Evolutionary conservation across 768 basidiomycete species (phyloP), one percentile per base, ranked within the genome.

Genomic region (Ramaria sp.): DNA sequence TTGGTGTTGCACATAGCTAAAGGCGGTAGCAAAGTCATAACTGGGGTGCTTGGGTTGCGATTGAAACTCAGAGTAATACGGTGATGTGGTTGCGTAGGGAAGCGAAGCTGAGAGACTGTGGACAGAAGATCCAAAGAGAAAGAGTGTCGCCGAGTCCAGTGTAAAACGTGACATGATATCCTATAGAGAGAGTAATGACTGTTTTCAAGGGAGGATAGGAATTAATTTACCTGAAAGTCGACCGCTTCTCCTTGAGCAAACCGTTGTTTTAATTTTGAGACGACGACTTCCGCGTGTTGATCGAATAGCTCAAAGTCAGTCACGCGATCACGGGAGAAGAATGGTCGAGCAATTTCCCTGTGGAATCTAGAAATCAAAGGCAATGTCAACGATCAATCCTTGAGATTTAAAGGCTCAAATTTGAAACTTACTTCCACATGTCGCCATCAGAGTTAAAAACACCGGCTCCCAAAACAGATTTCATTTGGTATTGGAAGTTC

Each of bases 391-490:
- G 27, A 6, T 27, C 2, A 25, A 9, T 16, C 20, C 27, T 15
- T 41, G 18, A 24, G n/a, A n/a, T n/a, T n/a, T n/a, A 10, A 37
- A 41, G 43, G 10, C 22, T 27, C 24, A 4, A 10, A 30, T 13
- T 41, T 18, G 5, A 4, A 10, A 36, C 48, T 27, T 20, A 56
- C 56, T 52, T 56, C 56, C n/a, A n/a, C n/a, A n/a, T n/a, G n/a
- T n/a, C n/a, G n/a, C n/a, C n/a, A n/a, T n/a, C n/a, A n/a, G n/a
- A 71, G 57, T 78, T 80, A 64, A 82, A 81, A 5, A 81, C 72
- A 7, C 81, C 80, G 0, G 68, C 72, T 15, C 78, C 78, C 15
- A 78, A 61, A 15, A 78, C 64, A 12, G 61, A 59, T 28, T 63
- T 43, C 16, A 69, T 64, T 13, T 63, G 60, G 32, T 61, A 56